Conservation (phyloP, 2,329 filamentous ascomycete genomes). For the Hypoxylon sp. region DNA sequence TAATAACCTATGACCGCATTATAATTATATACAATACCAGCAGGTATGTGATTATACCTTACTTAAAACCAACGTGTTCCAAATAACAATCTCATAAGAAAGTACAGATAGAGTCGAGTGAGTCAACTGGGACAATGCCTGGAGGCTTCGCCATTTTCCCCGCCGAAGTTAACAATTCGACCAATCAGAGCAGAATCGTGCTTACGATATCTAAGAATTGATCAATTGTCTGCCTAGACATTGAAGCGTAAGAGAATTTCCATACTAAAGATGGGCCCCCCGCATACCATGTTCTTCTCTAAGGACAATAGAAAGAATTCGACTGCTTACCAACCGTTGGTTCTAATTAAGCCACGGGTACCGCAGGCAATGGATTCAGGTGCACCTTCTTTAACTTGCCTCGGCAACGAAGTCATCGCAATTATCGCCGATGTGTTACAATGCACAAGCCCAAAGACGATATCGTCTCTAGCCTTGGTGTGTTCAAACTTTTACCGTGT, state of each 20-base stretch:
- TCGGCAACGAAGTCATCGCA: conserved; percentile 24
- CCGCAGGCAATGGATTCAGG: neutral
- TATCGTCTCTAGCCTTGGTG: conserved; percentile 21
- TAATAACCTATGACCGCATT: too few relatives aligned
- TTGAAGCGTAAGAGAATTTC: neutral
- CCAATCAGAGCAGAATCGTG: too few relatives aligned
- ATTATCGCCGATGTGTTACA: conserved; percentile 26
- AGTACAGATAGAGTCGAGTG: neutral
- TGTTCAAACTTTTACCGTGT: conserved; percentile 13
- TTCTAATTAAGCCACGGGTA: conserved; percentile 1
- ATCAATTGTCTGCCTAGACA: too few relatives aligned
- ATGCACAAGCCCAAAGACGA: conserved; percentile 9
- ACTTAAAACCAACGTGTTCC: too few relatives aligned
- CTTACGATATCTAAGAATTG: too few relatives aligned
- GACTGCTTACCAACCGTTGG: neutral
- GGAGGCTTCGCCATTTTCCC: neutral
- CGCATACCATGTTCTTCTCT: neutral
- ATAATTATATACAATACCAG: too few relatives aligned
- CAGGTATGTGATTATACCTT: too few relatives aligned
- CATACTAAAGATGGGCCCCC: neutral
- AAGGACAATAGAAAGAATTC: neutral
- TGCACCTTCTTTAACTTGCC: conserved; percentile 2
- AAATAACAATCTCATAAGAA: neutral
- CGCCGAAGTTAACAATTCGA: neutral
- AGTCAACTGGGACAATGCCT: neutral